A percentile compares a stretch with the other conserved stretches of the same genome.
Evolutionary conservation across 345 rosid genomes (phyloP).

Genomic region (Raphanus raphanistrum): DNA sequence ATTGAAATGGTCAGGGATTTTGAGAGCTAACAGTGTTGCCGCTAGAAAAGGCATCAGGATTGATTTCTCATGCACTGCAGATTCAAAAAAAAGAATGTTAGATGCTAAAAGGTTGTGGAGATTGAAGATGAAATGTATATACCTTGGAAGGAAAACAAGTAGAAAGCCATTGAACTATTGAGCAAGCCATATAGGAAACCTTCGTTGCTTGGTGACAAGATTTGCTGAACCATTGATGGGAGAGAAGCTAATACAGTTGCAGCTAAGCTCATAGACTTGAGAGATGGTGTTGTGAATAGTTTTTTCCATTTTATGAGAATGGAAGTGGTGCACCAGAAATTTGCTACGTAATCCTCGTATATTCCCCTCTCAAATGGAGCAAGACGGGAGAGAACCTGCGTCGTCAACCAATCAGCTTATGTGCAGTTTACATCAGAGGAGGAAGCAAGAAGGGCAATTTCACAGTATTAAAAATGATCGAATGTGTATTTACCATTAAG

Average conservation of each 20-base stretch:
- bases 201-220: conserved; percentile 64
- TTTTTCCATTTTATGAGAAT: conserved; percentile 84
- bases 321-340: conserved; percentile 91
- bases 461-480: background rate
- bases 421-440: conserved; percentile 16
- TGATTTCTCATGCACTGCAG: conserved; percentile 97
- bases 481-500: conserved; percentile 50
- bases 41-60: conserved; percentile 88
- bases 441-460: conserved; percentile 7
- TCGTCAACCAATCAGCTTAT: background rate
- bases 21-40: conserved; percentile 70
- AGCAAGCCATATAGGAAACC: conserved; percentile 83
- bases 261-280: conserved; percentile 59
- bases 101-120: background rate
- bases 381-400: conserved; percentile 81
- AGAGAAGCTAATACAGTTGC: conserved; percentile 64
- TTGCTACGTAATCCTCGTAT: conserved; percentile 96
- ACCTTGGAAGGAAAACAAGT: conserved; percentile 93
- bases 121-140: conserved; percentile 9
- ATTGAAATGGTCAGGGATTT: conserved; percentile 51
- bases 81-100: conserved; percentile 18
- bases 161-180: conserved; percentile 83
- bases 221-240: conserved; percentile 92
- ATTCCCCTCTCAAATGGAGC: conserved; percentile 98
- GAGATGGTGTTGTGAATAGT: conserved; percentile 56